These are phyloP conservation scores for Oryza glumipatula DNA, from an alignment of 176 grass and related monocot species.

Conservation along the genomic window DNA sequence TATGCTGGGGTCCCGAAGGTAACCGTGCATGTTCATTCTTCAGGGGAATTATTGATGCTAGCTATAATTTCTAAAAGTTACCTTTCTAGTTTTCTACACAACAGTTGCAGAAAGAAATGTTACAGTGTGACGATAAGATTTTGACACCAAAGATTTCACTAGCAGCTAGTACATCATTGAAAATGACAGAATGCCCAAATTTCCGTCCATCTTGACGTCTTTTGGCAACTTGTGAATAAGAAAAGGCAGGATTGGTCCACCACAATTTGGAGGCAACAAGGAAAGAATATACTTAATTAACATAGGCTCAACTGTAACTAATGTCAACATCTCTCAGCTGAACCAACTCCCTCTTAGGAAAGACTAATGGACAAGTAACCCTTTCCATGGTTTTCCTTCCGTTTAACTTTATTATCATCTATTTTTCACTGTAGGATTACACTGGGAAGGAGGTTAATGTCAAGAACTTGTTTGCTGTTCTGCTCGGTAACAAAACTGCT, in stretches of 20 bases:
- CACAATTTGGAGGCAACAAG: neutral
- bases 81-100: constrained; percentile 23
- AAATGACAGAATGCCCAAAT: constrained; percentile 25
- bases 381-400: constrained; percentile 6
- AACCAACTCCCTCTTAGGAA: neutral
- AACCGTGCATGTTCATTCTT: constrained; percentile 11
- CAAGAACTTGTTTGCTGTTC: constrained; percentile 84
- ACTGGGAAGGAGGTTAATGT: constrained; percentile 79
- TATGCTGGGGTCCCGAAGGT: constrained; percentile 98
- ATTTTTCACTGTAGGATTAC: constrained; percentile 70
- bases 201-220: neutral
- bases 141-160: neutral
- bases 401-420: constrained; percentile 7
- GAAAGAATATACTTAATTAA: neutral
- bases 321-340: constrained; percentile 36
- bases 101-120: constrained; percentile 13
- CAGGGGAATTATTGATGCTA: neutral
- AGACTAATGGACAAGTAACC: neutral
- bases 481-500: constrained; percentile 87
- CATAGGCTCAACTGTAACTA: neutral
- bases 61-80: neutral
- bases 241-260: constrained; percentile 21
- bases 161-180: constrained; percentile 22
- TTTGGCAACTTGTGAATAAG: constrained; percentile 29
- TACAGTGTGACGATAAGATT: neutral